phyloP scores from a whole-genome alignment of 2,329 filamentous ascomycete species.

The Ambrosiella cleistominuta region DNA sequence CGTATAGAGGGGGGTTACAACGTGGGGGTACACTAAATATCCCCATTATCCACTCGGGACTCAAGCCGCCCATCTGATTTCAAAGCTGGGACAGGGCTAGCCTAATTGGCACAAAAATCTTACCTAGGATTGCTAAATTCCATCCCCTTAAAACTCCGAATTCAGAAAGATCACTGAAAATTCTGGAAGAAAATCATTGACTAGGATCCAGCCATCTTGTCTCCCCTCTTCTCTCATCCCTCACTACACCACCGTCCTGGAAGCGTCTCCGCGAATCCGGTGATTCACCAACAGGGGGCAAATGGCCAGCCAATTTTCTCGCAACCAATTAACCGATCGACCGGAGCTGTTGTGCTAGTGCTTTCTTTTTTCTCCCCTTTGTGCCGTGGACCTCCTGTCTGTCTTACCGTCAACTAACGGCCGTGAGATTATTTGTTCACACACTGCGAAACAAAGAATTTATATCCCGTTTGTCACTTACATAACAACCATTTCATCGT shows the following conservation, averaged over 20 bases:
- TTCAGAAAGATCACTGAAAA: not conserved
- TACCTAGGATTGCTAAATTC: not conserved
- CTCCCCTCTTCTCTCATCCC: not conserved
- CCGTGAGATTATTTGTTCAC: too few relatives aligned
- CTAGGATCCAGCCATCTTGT: not conserved
- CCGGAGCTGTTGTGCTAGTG: too few relatives aligned
- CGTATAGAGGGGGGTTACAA: not conserved
- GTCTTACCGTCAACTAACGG: too few relatives aligned
- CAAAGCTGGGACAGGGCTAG: not conserved
- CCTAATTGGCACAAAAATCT: not conserved
- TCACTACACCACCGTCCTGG: not conserved
- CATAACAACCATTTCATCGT: not conserved
- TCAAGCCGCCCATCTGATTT: not conserved
- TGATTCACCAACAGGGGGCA: not conserved
- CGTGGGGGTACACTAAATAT: not conserved
- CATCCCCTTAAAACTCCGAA: not conserved
- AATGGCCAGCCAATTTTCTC: too few relatives aligned
- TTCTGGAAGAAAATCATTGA: conserved; percentile 2
- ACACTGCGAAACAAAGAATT: too few relatives aligned
- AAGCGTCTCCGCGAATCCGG: not conserved
- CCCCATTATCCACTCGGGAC: not conserved
- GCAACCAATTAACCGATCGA: too few relatives aligned
- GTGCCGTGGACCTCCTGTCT: too few relatives aligned
- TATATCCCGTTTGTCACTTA: too few relatives aligned
- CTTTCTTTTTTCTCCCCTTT: too few relatives aligned